Percentiles rank a stretch among this genome's conserved stretches.
These are phyloP conservation scores for Acanthamoeba sp. DNA, from an alignment of 208 protist species.

Conservation along the genomic window DNA sequence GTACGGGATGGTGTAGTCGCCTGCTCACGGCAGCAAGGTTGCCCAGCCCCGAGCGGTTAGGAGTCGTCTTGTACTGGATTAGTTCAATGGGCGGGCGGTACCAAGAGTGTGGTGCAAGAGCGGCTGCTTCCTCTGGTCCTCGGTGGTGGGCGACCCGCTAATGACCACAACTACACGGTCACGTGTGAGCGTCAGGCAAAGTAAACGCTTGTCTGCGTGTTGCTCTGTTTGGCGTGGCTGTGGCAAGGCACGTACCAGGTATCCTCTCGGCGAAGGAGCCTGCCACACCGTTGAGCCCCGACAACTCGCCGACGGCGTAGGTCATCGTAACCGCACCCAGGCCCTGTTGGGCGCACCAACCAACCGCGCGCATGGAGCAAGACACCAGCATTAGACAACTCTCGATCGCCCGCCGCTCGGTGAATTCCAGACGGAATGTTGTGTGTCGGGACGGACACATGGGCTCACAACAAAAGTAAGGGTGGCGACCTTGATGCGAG, in stretches of 20 bases:
- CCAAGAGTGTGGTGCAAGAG: conserved; percentile 26
- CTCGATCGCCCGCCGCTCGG: not conserved
- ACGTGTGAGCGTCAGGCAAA: not conserved
- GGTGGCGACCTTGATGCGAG: not conserved
- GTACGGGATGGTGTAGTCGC: conserved; percentile 63
- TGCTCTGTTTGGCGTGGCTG: too few species aligned
- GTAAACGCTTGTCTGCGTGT: too few species aligned
- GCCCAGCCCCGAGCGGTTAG: not conserved
- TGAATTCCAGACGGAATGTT: not conserved
- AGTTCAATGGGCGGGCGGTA: not conserved
- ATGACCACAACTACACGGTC: conserved; percentile 16
- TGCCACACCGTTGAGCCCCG: conserved; percentile 73
- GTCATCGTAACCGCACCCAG: conserved; percentile 69
- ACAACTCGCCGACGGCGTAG: conserved; percentile 77
- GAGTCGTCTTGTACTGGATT: not conserved
- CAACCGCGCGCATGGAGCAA: not conserved
- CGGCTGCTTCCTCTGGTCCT: conserved; percentile 39
- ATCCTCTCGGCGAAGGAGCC: conserved; percentile 75
- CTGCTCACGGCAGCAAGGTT: not conserved
- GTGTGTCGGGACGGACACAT: too few species aligned
- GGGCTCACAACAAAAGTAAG: not conserved
- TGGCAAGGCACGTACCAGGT: not conserved
- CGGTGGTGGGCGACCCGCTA: not conserved
- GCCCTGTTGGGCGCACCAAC: not conserved
- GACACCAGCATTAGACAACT: not conserved